phyloP scores from a whole-genome alignment of 257 asterid species.

The Cordia subcordata region DNA sequence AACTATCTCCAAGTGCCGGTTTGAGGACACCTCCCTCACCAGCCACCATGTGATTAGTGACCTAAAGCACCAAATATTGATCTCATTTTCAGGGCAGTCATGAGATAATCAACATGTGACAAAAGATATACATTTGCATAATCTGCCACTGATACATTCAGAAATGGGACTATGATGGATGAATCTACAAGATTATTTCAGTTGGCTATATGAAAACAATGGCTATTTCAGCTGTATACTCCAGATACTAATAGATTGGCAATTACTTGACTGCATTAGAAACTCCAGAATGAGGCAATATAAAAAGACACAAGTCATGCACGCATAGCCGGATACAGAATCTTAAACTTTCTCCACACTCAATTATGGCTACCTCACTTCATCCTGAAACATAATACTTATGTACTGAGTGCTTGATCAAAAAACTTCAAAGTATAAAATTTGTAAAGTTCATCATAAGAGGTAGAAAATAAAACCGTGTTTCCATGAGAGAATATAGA shows the following conservation, averaged over 20 bases:
- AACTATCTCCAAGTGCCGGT: slow-evolving; percentile 90
- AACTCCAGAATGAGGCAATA: no score
- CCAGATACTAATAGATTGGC: no score
- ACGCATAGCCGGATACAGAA: no score
- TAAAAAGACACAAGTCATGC: no score
- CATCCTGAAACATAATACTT: no score
- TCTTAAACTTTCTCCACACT: no score
- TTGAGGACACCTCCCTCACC: slow-evolving; percentile 65
- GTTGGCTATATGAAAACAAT: background rate
- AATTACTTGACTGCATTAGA: no score
- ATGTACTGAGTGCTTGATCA: no score
- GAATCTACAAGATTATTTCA: background rate
- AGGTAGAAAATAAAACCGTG: background rate
- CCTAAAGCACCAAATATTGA: slow-evolving; percentile 33
- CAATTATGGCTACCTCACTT: no score
- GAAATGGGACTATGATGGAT: background rate
- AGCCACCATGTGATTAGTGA: slow-evolving; percentile 86
- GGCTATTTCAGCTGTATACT: background rate
- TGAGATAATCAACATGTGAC: background rate
- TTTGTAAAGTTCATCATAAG: no score
- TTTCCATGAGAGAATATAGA: background rate
- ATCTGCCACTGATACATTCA: background rate
- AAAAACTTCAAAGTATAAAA: no score
- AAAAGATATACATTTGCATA: background rate
- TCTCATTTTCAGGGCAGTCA: background rate